Percentiles rank a stretch among this genome's conserved stretches.
Evolutionary conservation across 225 moss, liverwort and hornwort genomes (phyloP).

Genomic region (Sphagnum contortum): DNA sequence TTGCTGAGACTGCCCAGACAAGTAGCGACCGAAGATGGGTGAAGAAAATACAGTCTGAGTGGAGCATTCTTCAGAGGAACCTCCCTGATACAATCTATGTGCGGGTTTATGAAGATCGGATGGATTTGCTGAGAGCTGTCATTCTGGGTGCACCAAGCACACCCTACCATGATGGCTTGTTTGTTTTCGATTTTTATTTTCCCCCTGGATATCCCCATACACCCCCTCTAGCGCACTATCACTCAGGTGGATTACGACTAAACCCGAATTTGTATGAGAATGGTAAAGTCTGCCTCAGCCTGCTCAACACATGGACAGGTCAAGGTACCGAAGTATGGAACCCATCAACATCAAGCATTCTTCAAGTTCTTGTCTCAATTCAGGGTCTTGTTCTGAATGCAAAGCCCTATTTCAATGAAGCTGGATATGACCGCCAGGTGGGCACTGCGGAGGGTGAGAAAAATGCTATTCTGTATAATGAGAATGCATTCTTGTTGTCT

Average conservation of each 20-base stretch:
- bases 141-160: slow-evolving; percentile 96
- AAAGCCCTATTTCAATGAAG: slow-evolving; percentile 97
- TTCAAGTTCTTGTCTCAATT: slow-evolving; percentile 86
- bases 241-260: slow-evolving; percentile 86
- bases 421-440: slow-evolving; percentile 92
- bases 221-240: slow-evolving; percentile 91
- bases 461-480: slow-evolving; percentile 85
- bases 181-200: slow-evolving; percentile 84
- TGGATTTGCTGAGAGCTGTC: slow-evolving; percentile 93
- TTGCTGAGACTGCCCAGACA: slow-evolving; percentile 63
- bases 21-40: slow-evolving; percentile 68
- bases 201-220: slow-evolving; percentile 86
- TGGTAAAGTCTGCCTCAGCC: slow-evolving; percentile 96
- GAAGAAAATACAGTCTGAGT: slow-evolving; percentile 93
- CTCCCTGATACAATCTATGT: slow-evolving; percentile 91
- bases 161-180: slow-evolving; percentile 94
- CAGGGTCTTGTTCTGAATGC: slow-evolving; percentile 96
- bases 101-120: slow-evolving; percentile 90
- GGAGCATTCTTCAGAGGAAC: slow-evolving; percentile 71
- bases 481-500: slow-evolving; percentile 88
- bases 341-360: slow-evolving; percentile 83
- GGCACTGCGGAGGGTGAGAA: slow-evolving; percentile 97
- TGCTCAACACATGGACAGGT: slow-evolving; percentile 95
- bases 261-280: slow-evolving; percentile 99
- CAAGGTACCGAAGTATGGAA: slow-evolving; percentile 97